phyloP scores from a whole-genome alignment of 1,284 basidiomycete species.

The Rhizopogon parksii region DNA sequence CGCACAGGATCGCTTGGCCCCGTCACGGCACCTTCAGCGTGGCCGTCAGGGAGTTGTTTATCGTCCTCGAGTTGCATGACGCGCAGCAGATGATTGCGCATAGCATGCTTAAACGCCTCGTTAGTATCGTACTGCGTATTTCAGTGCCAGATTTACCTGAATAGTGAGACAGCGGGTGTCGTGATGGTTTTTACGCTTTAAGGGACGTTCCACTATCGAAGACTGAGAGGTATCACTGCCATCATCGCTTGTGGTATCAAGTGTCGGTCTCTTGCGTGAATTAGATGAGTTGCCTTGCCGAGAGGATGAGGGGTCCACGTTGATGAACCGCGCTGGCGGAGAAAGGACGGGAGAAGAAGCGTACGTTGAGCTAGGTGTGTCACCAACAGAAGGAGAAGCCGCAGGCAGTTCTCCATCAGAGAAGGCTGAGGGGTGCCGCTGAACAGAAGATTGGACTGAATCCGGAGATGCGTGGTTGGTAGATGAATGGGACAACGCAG shows the following conservation, averaged over 20 bases:
- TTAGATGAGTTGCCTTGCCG: slow-evolving; percentile 9
- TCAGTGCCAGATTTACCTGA: slow-evolving; percentile 37
- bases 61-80: slow-evolving; percentile 51
- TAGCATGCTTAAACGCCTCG: slow-evolving; percentile 46
- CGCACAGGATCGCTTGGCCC: slow-evolving; percentile 47
- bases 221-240: slow-evolving; percentile 29
- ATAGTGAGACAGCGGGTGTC: slow-evolving; percentile 59
- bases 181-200: slow-evolving; percentile 49
- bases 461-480: slow-evolving; percentile 11
- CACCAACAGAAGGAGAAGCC: neutral
- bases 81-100: slow-evolving; percentile 54
- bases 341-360: slow-evolving; percentile 11
- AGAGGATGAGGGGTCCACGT: slow-evolving; percentile 14
- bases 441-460: slow-evolving; percentile 1
- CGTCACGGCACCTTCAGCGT: slow-evolving; percentile 44
- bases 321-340: slow-evolving; percentile 19
- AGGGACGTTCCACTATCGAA: slow-evolving; percentile 27
- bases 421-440: slow-evolving; percentile 2
- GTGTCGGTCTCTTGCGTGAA: slow-evolving; percentile 30
- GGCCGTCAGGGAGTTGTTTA: slow-evolving; percentile 52
- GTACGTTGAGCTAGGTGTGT: neutral
- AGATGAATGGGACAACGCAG: slow-evolving; percentile 24
- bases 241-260: slow-evolving; percentile 32
- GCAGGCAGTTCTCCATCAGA: slow-evolving; percentile 9
- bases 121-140: slow-evolving; percentile 10